Base-by-base conservation (phyloP, 345 rosid genomes). In the Streptanthus diversifolius region DNA sequence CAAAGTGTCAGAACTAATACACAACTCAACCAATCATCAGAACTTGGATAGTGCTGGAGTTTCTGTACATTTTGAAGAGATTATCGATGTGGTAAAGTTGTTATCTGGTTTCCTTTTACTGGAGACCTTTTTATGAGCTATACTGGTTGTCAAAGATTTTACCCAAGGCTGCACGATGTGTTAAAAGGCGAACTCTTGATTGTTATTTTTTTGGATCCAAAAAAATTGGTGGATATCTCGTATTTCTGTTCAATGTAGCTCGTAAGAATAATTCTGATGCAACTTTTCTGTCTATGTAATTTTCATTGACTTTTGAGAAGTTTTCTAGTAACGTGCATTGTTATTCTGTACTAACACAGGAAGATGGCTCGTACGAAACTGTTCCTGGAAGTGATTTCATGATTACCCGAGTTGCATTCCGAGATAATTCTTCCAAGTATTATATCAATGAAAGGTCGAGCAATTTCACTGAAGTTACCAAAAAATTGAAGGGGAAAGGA, bases 1-100 rank as follows among this genome's bases (percentile, higher is more conserved):
- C 82, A 95, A 95, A 82, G 99, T 95, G 13, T 95, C 99, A 18
- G 99, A 95, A 77, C 98, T 95, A 67, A 91, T 95, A 54, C 99
- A 95, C 83, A 91, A 95, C 77, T 95, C 99, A 52, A 91, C 98
- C 24, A 90, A 91, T 82, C 87, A 90, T 80, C 98, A 87, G 85
- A 91, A 95, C 83, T 82, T 91, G 66, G 96, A 91, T 41, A 91
- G 90, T 49, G 99, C 99, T 1, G 95, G 95, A 13, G 99, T 95
- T 79, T 95, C 97, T 64, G 97, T 95, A 72, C 93, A 88, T 71
- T 95, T 95, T 75, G 95, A 95, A 85, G 99, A 95, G 82, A 95
- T 91, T 35, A 79, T 88, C 63, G 99, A 95, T 76, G 71, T 84
- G 93, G 99, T 95, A 84, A 79, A 33, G 39, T 48, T 82, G 25